Base-by-base conservation (phyloP, 2,329 filamentous ascomycete species). In the Lecanicillium sp. region DNA sequence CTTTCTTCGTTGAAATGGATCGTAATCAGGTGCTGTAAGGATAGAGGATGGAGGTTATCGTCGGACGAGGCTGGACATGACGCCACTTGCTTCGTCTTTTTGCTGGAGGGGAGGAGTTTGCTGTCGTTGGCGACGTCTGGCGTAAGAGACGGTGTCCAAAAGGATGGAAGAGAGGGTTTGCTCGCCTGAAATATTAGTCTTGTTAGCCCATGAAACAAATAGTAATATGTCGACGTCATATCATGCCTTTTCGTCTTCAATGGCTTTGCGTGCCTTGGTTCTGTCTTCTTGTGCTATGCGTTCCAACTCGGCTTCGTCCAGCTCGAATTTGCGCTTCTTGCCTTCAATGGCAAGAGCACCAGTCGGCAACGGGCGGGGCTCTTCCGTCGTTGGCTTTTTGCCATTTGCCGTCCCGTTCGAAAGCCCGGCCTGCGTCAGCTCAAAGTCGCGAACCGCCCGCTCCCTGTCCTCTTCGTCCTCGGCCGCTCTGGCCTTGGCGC, bases 71-170 rank as follows among this genome's bases (percentile, higher is more conserved):
- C 83, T 0, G 89, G 89, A 51, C 89, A 97, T 3, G 83, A 68
- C 0, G 88, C 87, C 5, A 71, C 68, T 18, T 74, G 64, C 54
- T 92, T 94, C 36, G 65, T 56, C 38, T 77, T 73, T 55, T 78
- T 81, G n/a, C 62, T 62, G 29, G 74, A 63, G 6, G 72, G 62
- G 52, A 79, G 68, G 37, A 79, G 65, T 37, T 71, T 65, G 35
- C 69, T 56, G 38, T 59, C 51, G 33, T 60, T 54, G 25, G 59
- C 58, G 29, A 59, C 58, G 29, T 62, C 60, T 11, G 87, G 87
- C 1, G 85, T 94, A 41, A 90, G 74, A 0, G 84, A 86, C 0
- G 88, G 90, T 1, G 90, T 83, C 92, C 90, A 97, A 64, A 97
- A 97, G 1, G 87, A 94, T 0, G 87, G 86, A 0, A 95, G 65